phyloP scores from a whole-genome alignment of 768 basidiomycete genomes.

The Kwoniella mangroviensis region DNA sequence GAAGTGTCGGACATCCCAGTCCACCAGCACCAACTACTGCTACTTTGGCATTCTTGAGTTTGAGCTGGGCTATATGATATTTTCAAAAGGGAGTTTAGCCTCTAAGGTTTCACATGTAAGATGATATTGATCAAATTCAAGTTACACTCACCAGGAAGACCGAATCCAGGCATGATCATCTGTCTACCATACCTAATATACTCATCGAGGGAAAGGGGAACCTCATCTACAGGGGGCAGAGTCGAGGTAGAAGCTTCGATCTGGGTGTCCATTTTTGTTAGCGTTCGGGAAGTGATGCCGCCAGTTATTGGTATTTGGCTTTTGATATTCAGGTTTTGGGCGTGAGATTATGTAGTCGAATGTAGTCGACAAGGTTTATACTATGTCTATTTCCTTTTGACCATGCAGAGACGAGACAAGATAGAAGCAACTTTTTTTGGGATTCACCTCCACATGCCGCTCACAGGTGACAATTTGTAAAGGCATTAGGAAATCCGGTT shows the following conservation, averaged over 20 bases:
- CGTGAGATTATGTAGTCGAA: no score
- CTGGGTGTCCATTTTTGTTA: neutral
- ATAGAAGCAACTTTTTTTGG: slow-evolving; percentile 18
- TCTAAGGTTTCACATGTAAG: no score
- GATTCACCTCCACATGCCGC: slow-evolving; percentile 15
- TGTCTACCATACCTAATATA: slow-evolving; percentile 93
- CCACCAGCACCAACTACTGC: slow-evolving; percentile 94
- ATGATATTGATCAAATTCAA: neutral
- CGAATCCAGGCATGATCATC: slow-evolving; percentile 90
- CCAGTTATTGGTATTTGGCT: neutral
- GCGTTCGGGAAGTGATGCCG: neutral
- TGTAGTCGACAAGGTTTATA: no score
- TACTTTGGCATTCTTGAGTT: slow-evolving; percentile 73
- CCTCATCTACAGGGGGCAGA: slow-evolving; percentile 3
- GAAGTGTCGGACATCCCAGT: slow-evolving; percentile 91
- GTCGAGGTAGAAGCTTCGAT: slow-evolving; percentile 7
- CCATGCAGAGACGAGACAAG: neutral
- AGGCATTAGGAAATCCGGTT: neutral
- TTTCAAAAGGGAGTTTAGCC: neutral
- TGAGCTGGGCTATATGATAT: slow-evolving; percentile 71
- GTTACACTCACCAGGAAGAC: slow-evolving; percentile 69
- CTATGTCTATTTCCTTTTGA: neutral
- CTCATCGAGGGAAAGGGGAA: slow-evolving; percentile 62
- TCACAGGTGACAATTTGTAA: neutral
- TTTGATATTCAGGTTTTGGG: no score